Evolutionary conservation across 1,284 basidiomycete species (phyloP).

Genomic region (Apiotrichum akiyoshidainum): DNA sequence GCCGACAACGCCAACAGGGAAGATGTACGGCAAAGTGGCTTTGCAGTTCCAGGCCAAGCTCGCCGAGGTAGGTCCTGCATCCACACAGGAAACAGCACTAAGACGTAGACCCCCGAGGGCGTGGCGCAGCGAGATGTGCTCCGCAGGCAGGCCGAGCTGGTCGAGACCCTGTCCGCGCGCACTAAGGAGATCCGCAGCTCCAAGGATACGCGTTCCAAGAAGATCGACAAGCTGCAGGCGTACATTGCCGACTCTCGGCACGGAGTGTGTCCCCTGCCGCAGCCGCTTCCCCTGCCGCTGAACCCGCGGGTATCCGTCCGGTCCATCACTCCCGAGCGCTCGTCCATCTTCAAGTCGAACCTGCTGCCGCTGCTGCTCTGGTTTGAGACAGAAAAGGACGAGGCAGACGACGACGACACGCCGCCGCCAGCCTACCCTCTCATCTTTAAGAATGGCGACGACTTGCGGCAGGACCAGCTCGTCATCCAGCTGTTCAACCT

Average conservation of each 20-base stretch:
- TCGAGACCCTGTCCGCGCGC: slow-evolving; percentile 74
- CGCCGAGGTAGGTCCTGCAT: slow-evolving; percentile 60
- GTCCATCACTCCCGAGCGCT: slow-evolving; percentile 85
- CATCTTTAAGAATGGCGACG: slow-evolving; percentile 99
- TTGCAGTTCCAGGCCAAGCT: slow-evolving; percentile 83
- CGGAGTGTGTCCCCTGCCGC: slow-evolving; percentile 64
- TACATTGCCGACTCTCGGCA: slow-evolving; percentile 82
- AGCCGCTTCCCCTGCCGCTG: slow-evolving; percentile 80
- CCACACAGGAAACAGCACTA: not conserved
- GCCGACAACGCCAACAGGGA: slow-evolving; percentile 71
- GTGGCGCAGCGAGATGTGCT: slow-evolving; percentile 74
- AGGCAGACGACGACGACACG: slow-evolving; percentile 20
- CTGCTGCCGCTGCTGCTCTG: slow-evolving; percentile 86
- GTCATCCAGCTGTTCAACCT: slow-evolving; percentile 32
- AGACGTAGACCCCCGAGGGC: slow-evolving; percentile 63
- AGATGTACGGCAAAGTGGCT: slow-evolving; percentile 87
- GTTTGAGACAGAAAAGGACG: slow-evolving; percentile 62
- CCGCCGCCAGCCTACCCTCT: slow-evolving; percentile 68
- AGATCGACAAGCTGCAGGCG: slow-evolving; percentile 88
- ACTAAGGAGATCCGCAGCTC: slow-evolving; percentile 82
- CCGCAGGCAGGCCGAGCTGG: slow-evolving; percentile 77
- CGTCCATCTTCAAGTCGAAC: slow-evolving; percentile 96
- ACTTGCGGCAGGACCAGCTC: slow-evolving; percentile 70
- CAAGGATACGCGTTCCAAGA: slow-evolving; percentile 91
- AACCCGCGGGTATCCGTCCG: slow-evolving; percentile 77